Evolutionary conservation across 345 rosid genomes (phyloP).

Genomic region (Hibiscus tridactylites): DNA sequence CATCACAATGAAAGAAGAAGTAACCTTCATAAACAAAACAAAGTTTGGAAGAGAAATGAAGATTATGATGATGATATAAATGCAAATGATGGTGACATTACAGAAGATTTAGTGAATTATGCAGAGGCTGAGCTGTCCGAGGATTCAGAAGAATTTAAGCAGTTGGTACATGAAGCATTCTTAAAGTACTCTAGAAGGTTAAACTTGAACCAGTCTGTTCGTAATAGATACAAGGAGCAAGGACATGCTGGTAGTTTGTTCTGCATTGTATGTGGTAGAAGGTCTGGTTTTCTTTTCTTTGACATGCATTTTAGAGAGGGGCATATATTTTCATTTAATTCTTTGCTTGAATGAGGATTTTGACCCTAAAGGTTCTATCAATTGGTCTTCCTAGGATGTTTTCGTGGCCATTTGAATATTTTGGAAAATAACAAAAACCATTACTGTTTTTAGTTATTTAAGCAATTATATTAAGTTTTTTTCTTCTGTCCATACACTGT

Average conservation of each 20-base stretch:
- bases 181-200: slow-evolving; percentile 40
- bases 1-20: slow-evolving; percentile 30
- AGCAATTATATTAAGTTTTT: neutral
- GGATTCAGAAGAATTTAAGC: slow-evolving; percentile 52
- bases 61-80: slow-evolving; percentile 26
- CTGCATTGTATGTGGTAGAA: slow-evolving; percentile 62
- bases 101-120: slow-evolving; percentile 25
- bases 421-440: neutral
- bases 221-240: slow-evolving; percentile 55
- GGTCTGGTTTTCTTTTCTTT: slow-evolving; percentile 46
- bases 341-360: slow-evolving; percentile 19
- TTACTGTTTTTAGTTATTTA: neutral
- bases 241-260: slow-evolving; percentile 68
- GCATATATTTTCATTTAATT: slow-evolving; percentile 15
- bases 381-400: neutral
- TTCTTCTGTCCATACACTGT: neutral
- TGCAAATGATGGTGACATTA: slow-evolving; percentile 26
- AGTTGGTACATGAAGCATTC: slow-evolving; percentile 45
- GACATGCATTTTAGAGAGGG: slow-evolving; percentile 16
- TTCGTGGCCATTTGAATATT: neutral
- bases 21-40: slow-evolving; percentile 26
- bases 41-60: slow-evolving; percentile 39
- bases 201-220: slow-evolving; percentile 36
- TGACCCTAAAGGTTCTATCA: neutral
- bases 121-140: slow-evolving; percentile 32